Base-by-base conservation (phyloP, 2,329 filamentous ascomycete genomes). In the Incumbomyces lentus region DNA sequence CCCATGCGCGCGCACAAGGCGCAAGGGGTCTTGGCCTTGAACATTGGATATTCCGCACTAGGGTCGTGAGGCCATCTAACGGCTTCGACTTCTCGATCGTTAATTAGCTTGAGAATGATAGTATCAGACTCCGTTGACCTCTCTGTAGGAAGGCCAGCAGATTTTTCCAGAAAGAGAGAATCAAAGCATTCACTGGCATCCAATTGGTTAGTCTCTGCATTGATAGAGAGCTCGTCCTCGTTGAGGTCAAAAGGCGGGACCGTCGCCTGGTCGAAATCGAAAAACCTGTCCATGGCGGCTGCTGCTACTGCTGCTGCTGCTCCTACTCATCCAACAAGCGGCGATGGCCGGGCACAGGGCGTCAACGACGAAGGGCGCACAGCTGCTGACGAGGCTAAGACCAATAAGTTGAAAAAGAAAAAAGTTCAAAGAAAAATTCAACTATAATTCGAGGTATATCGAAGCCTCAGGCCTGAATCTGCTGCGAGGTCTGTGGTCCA, bases 211-310 rank as follows among this genome's bases (percentile, higher is more conserved):
- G 64, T 51, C 41, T 67, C 64, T 41, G 61, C 58, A 30, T 57
- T 56, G 50, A 65, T 55, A 6, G 64, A 69, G 44, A 61, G 63
- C 44, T 63, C 55, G 5, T 45, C 42, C 51, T 69, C 66, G 45
- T 67, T 64, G 18, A 65, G 62, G 40, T 58, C 53, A 22, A 58
- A 60, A 22, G 54, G 53, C 26, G 62, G 58, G 22, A 63, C 62
- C 16, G 68, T 67, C 30, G 68, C 68, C 47, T 66, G 63, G 49
- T 70, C 66, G 49, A 71, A 70, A 50, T 71, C 62, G 52, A 71
- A 71, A 57, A 68, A 71, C 55, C 70, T 42, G 42, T 45, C 68
- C 68, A 71, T 68, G 11, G 40, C 53, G 37, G 35, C 43, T 40
- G 46, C 31, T n/a, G n/a, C n/a, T n/a, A n/a, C n/a, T n/a, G n/a